Evolutionary conservation across 2,329 filamentous ascomycete genomes (phyloP), one percentile per base, ranked within the genome.

Genomic region (Phialophora macrospora): DNA sequence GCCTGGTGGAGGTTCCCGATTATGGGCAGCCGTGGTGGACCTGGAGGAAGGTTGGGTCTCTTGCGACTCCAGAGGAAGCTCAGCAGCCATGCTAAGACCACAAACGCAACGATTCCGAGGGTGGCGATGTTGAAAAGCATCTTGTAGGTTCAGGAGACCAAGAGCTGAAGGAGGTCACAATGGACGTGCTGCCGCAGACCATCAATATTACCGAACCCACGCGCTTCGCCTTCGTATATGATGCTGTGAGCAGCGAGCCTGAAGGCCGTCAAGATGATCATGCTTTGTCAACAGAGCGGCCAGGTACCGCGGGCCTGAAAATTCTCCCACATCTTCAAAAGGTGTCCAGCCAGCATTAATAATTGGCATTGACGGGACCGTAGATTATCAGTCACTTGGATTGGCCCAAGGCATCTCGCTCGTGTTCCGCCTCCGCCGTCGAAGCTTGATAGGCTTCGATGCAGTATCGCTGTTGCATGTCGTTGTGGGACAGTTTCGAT

Each of bases 1-100:
- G 55, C 55, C 28, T 58, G 55, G n/a, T 58, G 55, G 5, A 58
- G 38, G 41, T 58, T 58, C 11, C 55, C 55, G 41, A 58, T 58
- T 20, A 58, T 30, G 6, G 55, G 55, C 55, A 58, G 22, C 24
- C 41, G n/a, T n/a, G 55, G 55, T 26, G 55, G 55, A 44, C 55
- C 55, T 32, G 55, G 55, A 17, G 55, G 55, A 46, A 59, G 57
- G 8, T 51, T 60, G 26, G 8, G 26, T 59, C 34, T 60, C 44
- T 60, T 49, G 57, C n/a, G 28, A 17, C 24, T 22, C 2, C 24
- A 12, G 1, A 30, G 46, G 12, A 41, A 51, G 22, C 22, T 26
- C 12, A 34, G 17, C 24, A 60, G 17, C 57, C 57, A 60, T 28
- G 34, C 34, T 26, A 32, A 14, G 41, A 51, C 22, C 6, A 52